Evolutionary conservation across 2,329 filamentous ascomycete species (phyloP).

Genomic region (Diaporthe caulivora): DNA sequence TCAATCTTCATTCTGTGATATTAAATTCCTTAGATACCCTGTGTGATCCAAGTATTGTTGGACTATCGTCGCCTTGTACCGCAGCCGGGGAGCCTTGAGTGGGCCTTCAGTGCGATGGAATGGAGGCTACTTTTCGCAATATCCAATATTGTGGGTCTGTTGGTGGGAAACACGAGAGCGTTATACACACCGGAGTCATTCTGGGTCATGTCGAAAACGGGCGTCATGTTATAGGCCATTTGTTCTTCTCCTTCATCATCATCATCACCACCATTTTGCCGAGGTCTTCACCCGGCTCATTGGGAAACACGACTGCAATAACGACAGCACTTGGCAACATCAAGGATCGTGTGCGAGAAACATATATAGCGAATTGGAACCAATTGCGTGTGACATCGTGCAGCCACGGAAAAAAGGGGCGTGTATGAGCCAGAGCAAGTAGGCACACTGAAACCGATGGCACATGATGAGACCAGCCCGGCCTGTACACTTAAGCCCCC

Average conservation of each 20-base stretch:
- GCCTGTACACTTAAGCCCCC: neutral
- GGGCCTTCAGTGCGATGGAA: neutral
- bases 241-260: neutral
- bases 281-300: neutral
- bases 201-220: neutral
- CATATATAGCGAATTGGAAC: neutral
- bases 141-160: neutral
- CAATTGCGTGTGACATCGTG: neutral
- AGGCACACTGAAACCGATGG: constrained; percentile 23
- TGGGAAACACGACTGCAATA: neutral
- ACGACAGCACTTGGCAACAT: neutral
- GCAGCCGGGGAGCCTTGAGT: neutral
- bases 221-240: constrained; percentile 11
- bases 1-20: constrained; percentile 20
- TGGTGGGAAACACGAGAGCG: neutral
- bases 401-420: neutral
- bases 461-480: constrained; percentile 23
- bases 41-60: constrained; percentile 5
- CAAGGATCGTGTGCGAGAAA: neutral
- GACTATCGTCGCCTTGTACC: constrained; percentile 1
- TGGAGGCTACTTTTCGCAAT: neutral
- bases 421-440: constrained; percentile 7
- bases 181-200: neutral
- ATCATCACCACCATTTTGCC: neutral
- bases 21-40: constrained; percentile 31